phyloP scores from a whole-genome alignment of 345 rosid species.

The Syzygium aromaticum region DNA sequence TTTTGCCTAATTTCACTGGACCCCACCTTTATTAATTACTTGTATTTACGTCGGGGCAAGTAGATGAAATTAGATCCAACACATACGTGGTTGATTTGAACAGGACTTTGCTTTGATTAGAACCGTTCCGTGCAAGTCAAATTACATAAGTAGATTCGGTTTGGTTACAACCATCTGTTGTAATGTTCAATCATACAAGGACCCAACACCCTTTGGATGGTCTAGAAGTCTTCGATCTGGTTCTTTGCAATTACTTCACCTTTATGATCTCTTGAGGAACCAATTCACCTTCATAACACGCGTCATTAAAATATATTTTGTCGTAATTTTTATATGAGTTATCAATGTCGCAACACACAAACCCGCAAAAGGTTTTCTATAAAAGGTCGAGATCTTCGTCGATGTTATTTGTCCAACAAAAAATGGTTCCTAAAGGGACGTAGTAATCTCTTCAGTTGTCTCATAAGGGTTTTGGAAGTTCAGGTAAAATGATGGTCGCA shows the following conservation, averaged over 20 bases:
- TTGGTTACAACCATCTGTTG: not conserved
- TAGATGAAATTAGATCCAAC: not conserved
- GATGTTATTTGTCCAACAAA: not conserved
- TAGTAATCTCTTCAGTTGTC: not conserved
- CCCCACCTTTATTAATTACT: not conserved
- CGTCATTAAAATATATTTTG: not conserved
- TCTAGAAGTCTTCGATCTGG: not conserved
- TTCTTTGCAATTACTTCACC: not conserved
- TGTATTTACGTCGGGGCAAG: not conserved
- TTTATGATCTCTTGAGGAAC: not conserved
- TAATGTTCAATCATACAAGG: not conserved
- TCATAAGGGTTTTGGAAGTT: not conserved
- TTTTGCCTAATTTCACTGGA: not conserved
- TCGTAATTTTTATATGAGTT: not conserved
- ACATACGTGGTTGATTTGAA: not conserved
- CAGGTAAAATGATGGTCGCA: not conserved
- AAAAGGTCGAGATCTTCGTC: not conserved
- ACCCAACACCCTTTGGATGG: not conserved
- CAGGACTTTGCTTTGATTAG: not conserved
- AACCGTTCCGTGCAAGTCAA: not conserved
- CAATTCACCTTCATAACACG: not conserved
- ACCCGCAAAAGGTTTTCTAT: not conserved
- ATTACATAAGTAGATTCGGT: not conserved
- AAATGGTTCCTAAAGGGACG: not conserved
- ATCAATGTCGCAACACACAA: not conserved